Evolutionary conservation across 768 basidiomycete genomes (phyloP).

Genomic region (Trametes elegans): DNA sequence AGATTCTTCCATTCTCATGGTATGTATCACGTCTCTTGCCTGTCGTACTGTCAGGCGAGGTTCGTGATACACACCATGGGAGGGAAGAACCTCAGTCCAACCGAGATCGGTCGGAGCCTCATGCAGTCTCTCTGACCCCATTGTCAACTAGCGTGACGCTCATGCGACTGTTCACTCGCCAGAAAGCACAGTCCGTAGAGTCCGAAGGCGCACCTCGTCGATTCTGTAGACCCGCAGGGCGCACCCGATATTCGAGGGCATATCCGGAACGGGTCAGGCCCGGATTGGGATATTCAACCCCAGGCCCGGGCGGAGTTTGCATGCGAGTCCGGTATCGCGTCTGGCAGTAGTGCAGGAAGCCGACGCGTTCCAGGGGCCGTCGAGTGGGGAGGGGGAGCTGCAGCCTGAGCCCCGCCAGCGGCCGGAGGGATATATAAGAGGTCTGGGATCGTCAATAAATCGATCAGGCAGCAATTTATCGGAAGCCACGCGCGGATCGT

Average conservation of each 20-base stretch:
- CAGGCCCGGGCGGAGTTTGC: too few relatives aligned
- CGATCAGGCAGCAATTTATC: conserved; percentile 11
- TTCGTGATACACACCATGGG: conserved; percentile 27
- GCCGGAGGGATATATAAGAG: neutral
- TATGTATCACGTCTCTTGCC: conserved; percentile 34
- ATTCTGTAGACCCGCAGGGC: too few relatives aligned
- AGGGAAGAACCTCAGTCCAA: conserved; percentile 31
- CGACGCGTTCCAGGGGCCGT: too few relatives aligned
- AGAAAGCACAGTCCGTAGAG: too few relatives aligned
- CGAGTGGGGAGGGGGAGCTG: neutral
- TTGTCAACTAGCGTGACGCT: too few relatives aligned
- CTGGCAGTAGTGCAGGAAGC: too few relatives aligned
- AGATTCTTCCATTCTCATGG: conserved; percentile 51
- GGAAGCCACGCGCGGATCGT: conserved; percentile 6
- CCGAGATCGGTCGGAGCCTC: neutral
- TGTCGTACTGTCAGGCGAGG: conserved; percentile 12
- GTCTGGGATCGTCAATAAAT: conserved; percentile 2
- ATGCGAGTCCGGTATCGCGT: too few relatives aligned
- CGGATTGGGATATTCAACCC: too few relatives aligned
- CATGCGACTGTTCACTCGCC: too few relatives aligned
- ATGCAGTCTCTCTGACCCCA: neutral
- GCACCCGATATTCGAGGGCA: too few relatives aligned
- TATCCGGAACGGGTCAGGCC: too few relatives aligned
- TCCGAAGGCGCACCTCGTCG: too few relatives aligned
- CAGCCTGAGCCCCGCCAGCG: neutral